Evolutionary conservation across 345 rosid genomes (phyloP), one percentile per base, ranked within the genome.

Genomic region (Eucalyptus decipiens): DNA sequence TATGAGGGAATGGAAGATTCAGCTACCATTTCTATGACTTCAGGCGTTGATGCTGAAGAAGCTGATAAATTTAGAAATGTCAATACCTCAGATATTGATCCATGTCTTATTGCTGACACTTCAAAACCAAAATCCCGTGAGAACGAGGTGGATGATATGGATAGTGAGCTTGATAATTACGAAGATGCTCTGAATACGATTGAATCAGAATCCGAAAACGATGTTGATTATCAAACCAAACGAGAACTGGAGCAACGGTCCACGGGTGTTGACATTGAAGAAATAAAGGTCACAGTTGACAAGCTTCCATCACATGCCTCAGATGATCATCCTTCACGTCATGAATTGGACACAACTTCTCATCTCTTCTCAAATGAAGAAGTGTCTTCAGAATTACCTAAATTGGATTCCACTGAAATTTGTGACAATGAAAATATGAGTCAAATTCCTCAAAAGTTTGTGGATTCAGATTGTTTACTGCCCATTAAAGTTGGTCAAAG

Each of bases 161-260:
- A 95, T 89, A 97, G 99, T 76, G 99, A 97, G 92, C 90, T 94
- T 60, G 99, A 97, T 58, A 90, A 94, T 89, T 97, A 88, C 83
- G 91, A 93, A 94, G 99, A 97, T 94, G 99, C 99, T 32, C 97
- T 95, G 87, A 96, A 97, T 91, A 94, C 94, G 26, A 95, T 98
- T 47, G 98, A 98, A 89, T 92, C 96, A 6, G 99, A 95, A 95
- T 96, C 95, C 37, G 97, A 95, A 89, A 91, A 37, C 86, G 95
- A 95, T 87, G 72, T 89, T 45, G 96, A 93, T 89, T 94, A 87
- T 89, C 93, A 90, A 90, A 93, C 93, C 24, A 95, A 94, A 92
- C 92, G 54, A 88, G 94, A 92, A 89, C 92, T 90, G 89, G 88
- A 89, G 90, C 93, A 89, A 85, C 89, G 45, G 90, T 91, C 86